A percentile compares a stretch with the other conserved stretches of the same genome.
phyloP scores from a whole-genome alignment of 1,284 basidiomycete genomes.

The Rhodotorula sp. region DNA sequence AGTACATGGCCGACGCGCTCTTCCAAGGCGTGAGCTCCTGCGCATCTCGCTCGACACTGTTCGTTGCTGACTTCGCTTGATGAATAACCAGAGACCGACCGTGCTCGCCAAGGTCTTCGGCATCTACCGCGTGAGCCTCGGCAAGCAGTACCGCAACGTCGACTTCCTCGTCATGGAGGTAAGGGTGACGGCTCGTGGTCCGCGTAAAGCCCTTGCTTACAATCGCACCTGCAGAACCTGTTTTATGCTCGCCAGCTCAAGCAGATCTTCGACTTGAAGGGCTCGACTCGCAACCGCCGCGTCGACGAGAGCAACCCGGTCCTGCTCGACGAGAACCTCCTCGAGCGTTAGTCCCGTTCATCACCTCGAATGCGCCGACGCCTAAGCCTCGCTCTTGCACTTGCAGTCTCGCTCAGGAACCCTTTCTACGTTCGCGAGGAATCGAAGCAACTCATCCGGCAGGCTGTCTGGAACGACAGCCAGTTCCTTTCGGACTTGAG shows the following conservation, averaged over 20 bases:
- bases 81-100: constrained; percentile 69
- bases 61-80: neutral
- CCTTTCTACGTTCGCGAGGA: constrained; percentile 96
- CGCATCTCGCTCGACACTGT: neutral
- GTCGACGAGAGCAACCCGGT: constrained; percentile 92
- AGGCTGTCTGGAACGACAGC: constrained; percentile 83
- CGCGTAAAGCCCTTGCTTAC: too few species aligned
- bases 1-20: constrained; percentile 83
- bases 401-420: constrained; percentile 50
- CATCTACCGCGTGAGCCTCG: constrained; percentile 91
- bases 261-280: constrained; percentile 92
- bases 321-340: constrained; percentile 73
- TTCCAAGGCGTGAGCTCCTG: constrained; percentile 35
- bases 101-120: constrained; percentile 96
- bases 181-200: neutral
- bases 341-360: constrained; percentile 34
- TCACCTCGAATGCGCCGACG: constrained; percentile 59
- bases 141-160: constrained; percentile 77
- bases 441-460: constrained; percentile 85
- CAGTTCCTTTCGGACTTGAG: constrained; percentile 84
- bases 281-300: constrained; percentile 78
- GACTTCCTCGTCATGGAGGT: constrained; percentile 90
- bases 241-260: constrained; percentile 71
- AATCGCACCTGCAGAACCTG: constrained; percentile 59
- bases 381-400: constrained; percentile 21